Percentiles rank a stretch among this genome's conserved stretches.
Conservation (phyloP, 164 flowering plant genomes). For the Hamamelis virginiana region DNA sequence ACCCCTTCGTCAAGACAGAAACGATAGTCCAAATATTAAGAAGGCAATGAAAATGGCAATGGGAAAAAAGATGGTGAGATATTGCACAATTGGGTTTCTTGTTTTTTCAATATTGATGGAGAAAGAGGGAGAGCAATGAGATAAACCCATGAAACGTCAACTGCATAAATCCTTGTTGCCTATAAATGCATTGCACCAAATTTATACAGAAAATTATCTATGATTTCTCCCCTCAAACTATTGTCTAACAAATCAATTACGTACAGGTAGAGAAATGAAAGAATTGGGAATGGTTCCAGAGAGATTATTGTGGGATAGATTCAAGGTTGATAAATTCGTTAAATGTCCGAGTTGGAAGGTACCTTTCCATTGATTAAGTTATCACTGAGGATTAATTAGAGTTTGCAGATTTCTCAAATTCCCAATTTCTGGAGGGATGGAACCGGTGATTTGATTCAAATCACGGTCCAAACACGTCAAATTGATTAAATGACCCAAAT, state of each 20-base stretch:
- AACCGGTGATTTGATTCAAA: too few species aligned
- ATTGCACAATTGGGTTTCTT: too few species aligned
- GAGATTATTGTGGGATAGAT: constrained; percentile 4
- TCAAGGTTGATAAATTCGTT: not conserved
- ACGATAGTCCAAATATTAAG: not conserved
- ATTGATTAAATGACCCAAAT: too few species aligned
- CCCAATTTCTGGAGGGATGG: too few species aligned
- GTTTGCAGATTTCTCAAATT: too few species aligned
- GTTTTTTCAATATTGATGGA: not conserved
- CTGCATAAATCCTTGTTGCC: not conserved
- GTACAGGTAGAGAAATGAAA: not conserved
- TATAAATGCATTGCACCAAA: not conserved
- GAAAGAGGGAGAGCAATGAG: not conserved
- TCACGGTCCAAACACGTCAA: too few species aligned
- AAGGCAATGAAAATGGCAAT: not conserved
- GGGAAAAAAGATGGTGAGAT: not conserved
- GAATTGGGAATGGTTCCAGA: constrained; percentile 1
- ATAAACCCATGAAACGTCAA: too few species aligned
- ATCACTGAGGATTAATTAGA: too few species aligned
- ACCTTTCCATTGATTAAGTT: not conserved
- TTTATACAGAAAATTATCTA: too few species aligned
- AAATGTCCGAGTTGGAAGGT: not conserved
- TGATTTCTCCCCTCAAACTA: not conserved
- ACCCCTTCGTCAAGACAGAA: not conserved
- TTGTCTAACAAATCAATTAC: not conserved